Evolutionary conservation across 257 asterid species (phyloP).

Genomic region (Asclepias syriaca): DNA sequence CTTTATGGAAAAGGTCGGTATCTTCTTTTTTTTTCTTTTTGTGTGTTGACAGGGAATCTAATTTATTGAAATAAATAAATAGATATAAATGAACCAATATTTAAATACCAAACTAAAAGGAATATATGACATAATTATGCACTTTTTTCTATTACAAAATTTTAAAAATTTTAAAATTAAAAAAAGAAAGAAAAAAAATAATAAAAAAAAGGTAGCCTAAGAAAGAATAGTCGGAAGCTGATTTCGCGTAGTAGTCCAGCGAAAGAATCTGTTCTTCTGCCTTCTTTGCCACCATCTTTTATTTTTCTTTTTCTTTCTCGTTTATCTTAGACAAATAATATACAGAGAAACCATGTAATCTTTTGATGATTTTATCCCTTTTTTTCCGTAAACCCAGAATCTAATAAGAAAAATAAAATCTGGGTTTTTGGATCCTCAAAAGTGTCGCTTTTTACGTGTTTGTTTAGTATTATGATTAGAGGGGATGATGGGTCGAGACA

Average conservation of each 20-base stretch:
- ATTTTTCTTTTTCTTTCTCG: neutral
- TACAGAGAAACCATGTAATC: neutral
- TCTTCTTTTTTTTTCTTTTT: no score
- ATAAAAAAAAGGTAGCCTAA: no score
- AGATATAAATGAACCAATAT: no score
- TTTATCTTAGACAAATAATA: neutral
- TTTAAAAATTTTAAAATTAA: no score
- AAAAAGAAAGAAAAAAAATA: no score
- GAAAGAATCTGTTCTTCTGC: neutral
- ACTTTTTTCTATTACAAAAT: no score
- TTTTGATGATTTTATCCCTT: neutral
- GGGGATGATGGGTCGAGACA: constrained; percentile 53
- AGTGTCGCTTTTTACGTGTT: neutral
- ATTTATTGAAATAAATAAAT: no score
- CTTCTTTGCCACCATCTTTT: neutral
- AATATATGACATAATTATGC: no score
- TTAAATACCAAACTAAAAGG: no score
- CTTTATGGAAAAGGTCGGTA: no score
- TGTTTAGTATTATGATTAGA: constrained; percentile 19
- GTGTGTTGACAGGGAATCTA: no score
- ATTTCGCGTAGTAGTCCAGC: neutral
- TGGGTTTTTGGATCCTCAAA: neutral
- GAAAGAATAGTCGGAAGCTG: neutral
- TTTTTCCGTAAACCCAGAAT: neutral
- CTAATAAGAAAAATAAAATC: neutral